Conservation (phyloP, 2,329 filamentous ascomycete genomes). For the Bipolaris cookei region DNA sequence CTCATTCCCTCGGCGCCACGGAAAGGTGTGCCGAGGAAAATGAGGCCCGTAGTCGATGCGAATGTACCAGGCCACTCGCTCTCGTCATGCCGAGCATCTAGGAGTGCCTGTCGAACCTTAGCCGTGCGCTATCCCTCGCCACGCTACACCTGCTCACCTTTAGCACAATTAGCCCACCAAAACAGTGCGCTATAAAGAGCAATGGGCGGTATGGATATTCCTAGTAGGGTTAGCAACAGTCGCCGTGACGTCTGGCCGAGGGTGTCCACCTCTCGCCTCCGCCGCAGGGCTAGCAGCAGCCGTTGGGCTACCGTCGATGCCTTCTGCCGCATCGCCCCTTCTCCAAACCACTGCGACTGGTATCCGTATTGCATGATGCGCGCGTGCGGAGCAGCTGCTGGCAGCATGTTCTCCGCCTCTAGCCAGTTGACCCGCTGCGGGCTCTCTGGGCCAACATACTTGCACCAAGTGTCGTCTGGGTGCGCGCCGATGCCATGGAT, state of each 20-base stretch:
- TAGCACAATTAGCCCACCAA: constrained; percentile 35
- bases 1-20: constrained; percentile 33
- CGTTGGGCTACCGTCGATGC: constrained; percentile 28
- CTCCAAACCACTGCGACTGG: no score
- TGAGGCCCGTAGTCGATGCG: constrained; percentile 28
- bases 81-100: constrained; percentile 21
- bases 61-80: constrained; percentile 29
- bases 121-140: neutral
- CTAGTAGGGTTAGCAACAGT: constrained; percentile 16
- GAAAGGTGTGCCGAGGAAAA: constrained; percentile 37
- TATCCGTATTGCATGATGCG: no score
- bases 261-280: constrained; percentile 30
- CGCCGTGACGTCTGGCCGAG: no score
- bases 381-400: no score
- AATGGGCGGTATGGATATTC: constrained; percentile 27
- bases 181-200: constrained; percentile 36
- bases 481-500: constrained; percentile 39
- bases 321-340: no score
- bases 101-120: constrained; percentile 18
- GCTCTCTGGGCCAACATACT: constrained; percentile 32
- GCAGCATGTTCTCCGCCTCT: no score
- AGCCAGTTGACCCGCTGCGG: no score
- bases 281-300: constrained; percentile 25
- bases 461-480: constrained; percentile 39
- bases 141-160: constrained; percentile 23